Evolutionary conservation across 768 basidiomycete species (phyloP).

Genomic region (Suillus americanus): DNA sequence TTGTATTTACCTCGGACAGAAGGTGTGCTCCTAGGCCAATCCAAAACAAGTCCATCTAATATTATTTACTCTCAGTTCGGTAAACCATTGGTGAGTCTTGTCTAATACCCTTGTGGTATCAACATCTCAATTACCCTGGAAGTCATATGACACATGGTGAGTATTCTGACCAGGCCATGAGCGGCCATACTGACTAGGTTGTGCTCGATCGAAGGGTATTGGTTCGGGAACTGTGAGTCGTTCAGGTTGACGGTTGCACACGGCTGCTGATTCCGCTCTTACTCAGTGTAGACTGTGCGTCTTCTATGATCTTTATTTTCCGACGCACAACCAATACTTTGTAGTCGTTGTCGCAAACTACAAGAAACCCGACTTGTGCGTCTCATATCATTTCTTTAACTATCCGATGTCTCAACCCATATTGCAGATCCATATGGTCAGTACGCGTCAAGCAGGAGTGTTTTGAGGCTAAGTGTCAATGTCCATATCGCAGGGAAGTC

Average conservation of each 20-base stretch:
- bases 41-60: not conserved
- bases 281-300: conserved; percentile 70
- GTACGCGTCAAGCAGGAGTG: conserved; percentile 32
- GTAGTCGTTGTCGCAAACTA: conserved; percentile 72
- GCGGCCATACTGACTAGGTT: conserved; percentile 7
- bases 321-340: not conserved
- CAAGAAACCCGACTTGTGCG: conserved; percentile 79
- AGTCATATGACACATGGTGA: conserved; percentile 64
- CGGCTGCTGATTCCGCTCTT: not conserved
- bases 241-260: not conserved
- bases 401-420: conserved; percentile 9
- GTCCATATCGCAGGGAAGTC: conserved; percentile 70
- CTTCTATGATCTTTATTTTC: conserved; percentile 6
- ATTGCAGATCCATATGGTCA: conserved; percentile 76
- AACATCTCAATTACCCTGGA: not conserved
- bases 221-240: conserved; percentile 70
- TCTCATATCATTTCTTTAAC: conserved; percentile 9
- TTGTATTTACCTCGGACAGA: conserved; percentile 95
- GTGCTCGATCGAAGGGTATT: conserved; percentile 48
- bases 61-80: conserved; percentile 51
- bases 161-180: conserved; percentile 9
- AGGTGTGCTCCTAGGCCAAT: conserved; percentile 45
- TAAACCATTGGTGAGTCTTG: conserved; percentile 61
- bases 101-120: conserved; percentile 5
- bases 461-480: conserved; percentile 22